Evolutionary conservation across 179 eudicot genomes (phyloP), one percentile per base, ranked within the genome.

Genomic region (Actinidia polygama): DNA sequence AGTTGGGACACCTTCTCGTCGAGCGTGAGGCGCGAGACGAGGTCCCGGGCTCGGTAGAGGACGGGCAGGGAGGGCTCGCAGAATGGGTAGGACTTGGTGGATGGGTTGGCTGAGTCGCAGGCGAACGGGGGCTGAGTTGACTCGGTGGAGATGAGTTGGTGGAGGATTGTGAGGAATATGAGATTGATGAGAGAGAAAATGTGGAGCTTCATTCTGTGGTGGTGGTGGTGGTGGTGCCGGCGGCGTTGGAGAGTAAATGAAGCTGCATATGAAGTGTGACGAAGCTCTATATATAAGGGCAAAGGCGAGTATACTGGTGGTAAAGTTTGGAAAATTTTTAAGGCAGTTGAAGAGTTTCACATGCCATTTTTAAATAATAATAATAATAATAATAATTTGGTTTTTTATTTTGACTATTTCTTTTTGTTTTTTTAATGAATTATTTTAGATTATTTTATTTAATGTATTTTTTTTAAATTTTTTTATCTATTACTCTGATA

Each of bases 1-100:
- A 96, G 86, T 84, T 96, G 98, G 2, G 85, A 71, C 4, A 86
- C 85, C 51, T 96, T 96, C 87, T 96, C 99, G 11, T 95, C 97
- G 5, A 96, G 58, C 0, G 89, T 95, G 15, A 96, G 90, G 0
- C 92, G 82, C 0, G 89, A 83, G 0, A 96, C 93, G 1, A 95
- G 88, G 84, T 93, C 96, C 55, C 19, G 59, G 0, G 85, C 96
- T 73, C 98, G 78, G 21, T 83, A 47, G 21, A 63, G 40, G 51
- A 90, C 61, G 1, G 92, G 83, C 40, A 90, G 54, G 10, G 64
- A 4, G 1, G 74, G 46, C 6, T 79, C 82, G 87, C 98, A 95
- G 83, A 95, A 96, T 49, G 81, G 68, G 86, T 87, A 88, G 0
- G 82, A 77, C 57, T 73, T 86, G 4, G 93, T 91, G 49, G 36